Percentiles rank a stretch among this genome's conserved stretches.
Conservation (phyloP, 2,329 filamentous ascomycete genomes). For the Lasiodiplodia theobromae region DNA sequence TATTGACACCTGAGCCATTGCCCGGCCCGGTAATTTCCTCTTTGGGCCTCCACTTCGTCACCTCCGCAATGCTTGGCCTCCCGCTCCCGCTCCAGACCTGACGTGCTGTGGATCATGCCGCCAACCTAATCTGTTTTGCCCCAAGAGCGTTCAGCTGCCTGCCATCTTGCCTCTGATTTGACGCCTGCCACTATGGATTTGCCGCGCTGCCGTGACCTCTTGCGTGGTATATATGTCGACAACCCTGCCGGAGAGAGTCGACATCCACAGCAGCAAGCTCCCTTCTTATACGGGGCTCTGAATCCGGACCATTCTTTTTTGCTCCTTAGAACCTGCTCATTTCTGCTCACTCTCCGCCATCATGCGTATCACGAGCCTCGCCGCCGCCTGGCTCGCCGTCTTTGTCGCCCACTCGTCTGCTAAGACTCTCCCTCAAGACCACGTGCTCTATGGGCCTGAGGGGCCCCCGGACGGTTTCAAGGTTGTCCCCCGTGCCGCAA, state of each 20-base stretch:
- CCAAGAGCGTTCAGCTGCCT: not conserved
- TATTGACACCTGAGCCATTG: not conserved
- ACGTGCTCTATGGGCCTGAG: too few species aligned
- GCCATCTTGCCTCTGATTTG: not conserved
- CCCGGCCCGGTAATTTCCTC: not conserved
- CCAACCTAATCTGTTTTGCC: not conserved
- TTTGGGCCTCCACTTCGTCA: not conserved
- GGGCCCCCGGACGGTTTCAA: not conserved
- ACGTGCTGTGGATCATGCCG: not conserved
- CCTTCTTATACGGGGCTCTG: not conserved
- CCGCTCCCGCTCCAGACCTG: not conserved
- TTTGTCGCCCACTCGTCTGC: conserved; percentile 10
- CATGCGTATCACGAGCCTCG: conserved; percentile 35
- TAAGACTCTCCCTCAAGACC: too few species aligned
- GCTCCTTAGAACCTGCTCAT: not conserved
- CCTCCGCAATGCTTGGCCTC: conserved; percentile 17
- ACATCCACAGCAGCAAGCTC: not conserved
- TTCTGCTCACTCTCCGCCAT: not conserved
- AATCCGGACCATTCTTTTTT: not conserved
- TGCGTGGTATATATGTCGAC: conserved; percentile 9
- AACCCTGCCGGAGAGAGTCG: not conserved
- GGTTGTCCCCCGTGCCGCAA: not conserved
- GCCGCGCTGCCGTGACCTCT: not conserved
- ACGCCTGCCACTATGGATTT: not conserved
- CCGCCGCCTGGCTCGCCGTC: conserved; percentile 33